phyloP scores from a whole-genome alignment of 176 grass and related monocot genomes.

The Oryza glumipatula region DNA sequence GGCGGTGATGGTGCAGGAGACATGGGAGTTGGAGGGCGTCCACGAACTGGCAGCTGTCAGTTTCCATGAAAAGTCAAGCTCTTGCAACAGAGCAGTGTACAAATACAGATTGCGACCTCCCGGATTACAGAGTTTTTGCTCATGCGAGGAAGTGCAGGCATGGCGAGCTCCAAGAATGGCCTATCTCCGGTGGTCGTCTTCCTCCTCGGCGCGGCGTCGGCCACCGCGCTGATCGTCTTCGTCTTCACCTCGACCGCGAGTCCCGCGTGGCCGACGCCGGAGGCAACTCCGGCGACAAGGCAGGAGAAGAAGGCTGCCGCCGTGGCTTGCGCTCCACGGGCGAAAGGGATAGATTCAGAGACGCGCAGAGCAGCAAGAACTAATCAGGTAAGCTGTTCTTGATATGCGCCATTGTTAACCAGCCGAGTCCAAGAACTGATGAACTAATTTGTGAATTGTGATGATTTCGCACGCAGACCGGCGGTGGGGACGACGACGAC shows the following conservation, averaged over 20 bases:
- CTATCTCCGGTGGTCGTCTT: slow-evolving; percentile 35
- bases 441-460: not conserved
- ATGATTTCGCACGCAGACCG: not conserved
- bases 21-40: not conserved
- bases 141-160: not conserved
- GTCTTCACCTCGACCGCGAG: slow-evolving; percentile 29
- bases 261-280: slow-evolving; percentile 3
- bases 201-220: slow-evolving; percentile 46
- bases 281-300: not conserved
- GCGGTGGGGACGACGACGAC: slow-evolving; percentile 4
- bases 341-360: slow-evolving; percentile 27
- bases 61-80: slow-evolving; percentile 8
- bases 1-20: not conserved
- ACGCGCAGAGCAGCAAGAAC: not conserved
- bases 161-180: slow-evolving; percentile 40
- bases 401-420: not conserved
- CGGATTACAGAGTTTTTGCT: not conserved
- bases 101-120: not conserved
- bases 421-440: not conserved
- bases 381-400: slow-evolving; percentile 26
- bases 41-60: not conserved
- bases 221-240: slow-evolving; percentile 46
- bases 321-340: not conserved
- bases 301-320: not conserved
- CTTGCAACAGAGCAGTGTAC: not conserved